phyloP scores from a whole-genome alignment of 208 protist genomes.

The Porcisia hertigi region DNA sequence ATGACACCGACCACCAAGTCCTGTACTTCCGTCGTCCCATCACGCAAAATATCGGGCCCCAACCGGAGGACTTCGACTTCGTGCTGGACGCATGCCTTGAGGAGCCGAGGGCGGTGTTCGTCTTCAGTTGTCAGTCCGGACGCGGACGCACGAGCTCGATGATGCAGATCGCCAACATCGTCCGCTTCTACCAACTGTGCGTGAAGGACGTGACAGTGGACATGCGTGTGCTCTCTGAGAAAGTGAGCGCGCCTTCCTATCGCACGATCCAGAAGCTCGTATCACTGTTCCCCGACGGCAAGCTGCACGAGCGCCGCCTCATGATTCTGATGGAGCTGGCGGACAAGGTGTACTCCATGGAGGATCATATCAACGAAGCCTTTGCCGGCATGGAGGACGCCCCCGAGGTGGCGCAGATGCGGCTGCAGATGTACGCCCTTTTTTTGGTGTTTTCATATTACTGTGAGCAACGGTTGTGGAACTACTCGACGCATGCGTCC shows the following conservation, averaged over 20 bases:
- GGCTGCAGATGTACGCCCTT: constrained; percentile 81
- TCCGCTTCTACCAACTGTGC: constrained; percentile 88
- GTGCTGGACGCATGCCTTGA: constrained; percentile 76
- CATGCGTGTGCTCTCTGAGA: constrained; percentile 64
- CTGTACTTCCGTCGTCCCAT: constrained; percentile 82
- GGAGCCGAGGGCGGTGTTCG: constrained; percentile 71
- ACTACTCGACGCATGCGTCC: constrained; percentile 44
- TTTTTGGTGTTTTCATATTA: constrained; percentile 90
- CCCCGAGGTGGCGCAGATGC: constrained; percentile 78
- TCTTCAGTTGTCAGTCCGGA: constrained; percentile 90
- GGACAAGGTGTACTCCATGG: constrained; percentile 87
- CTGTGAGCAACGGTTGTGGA: constrained; percentile 89
- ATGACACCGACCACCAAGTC: constrained; percentile 42
- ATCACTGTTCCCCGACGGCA: constrained; percentile 86
- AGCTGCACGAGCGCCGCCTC: constrained; percentile 84
- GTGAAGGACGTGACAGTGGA: constrained; percentile 71
- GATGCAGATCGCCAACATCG: constrained; percentile 88
- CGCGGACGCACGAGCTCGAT: constrained; percentile 81
- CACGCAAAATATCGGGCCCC: constrained; percentile 77
- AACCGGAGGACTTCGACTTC: constrained; percentile 88
- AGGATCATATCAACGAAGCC: constrained; percentile 82
- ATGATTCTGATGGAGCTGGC: constrained; percentile 78
- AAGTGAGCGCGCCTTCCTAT: constrained; percentile 50
- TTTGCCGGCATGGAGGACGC: constrained; percentile 53
- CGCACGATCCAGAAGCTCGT: constrained; percentile 88